Evolutionary conservation across 2,329 filamentous ascomycete species (phyloP).

Genomic region (Neonectria sp.): DNA sequence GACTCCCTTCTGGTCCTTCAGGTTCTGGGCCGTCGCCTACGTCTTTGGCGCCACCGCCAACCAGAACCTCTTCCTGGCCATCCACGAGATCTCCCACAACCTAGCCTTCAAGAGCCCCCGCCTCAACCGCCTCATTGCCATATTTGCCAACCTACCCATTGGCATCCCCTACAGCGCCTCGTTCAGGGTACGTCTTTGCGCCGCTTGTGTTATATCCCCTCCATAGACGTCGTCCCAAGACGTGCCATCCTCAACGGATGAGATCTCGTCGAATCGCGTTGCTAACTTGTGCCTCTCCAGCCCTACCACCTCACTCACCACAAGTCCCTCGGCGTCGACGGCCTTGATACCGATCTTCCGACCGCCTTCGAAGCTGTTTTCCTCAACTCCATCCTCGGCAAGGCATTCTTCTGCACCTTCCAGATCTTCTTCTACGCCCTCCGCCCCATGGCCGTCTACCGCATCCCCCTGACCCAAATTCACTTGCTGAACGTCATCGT

Average conservation of each 20-base stretch:
- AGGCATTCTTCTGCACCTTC: conserved; percentile 99
- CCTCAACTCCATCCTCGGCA: conserved; percentile 94
- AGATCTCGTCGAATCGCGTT: conserved; percentile 1
- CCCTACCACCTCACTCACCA: conserved; percentile 99
- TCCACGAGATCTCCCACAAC: conserved; percentile 99
- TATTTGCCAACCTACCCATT: conserved; percentile 96
- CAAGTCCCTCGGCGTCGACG: conserved; percentile 97
- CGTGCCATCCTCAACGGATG: background rate
- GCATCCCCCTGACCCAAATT: conserved; percentile 87
- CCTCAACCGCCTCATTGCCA: conserved; percentile 88
- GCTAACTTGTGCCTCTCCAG: conserved; percentile 57
- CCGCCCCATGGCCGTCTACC: conserved; percentile 94
- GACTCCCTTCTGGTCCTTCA: conserved; percentile 85
- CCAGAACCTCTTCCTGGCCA: conserved; percentile 98
- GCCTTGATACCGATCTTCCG: conserved; percentile 95
- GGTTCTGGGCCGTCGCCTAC: conserved; percentile 90
- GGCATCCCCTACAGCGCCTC: conserved; percentile 96
- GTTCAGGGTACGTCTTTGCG: conserved; percentile 78
- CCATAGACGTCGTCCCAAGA: background rate
- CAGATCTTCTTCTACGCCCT: conserved; percentile 99
- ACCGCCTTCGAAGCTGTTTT: conserved; percentile 93
- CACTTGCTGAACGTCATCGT: conserved; percentile 85
- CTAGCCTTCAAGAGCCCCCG: conserved; percentile 87
- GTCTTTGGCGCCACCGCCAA: conserved; percentile 94
- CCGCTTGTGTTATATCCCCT: background rate